These are phyloP conservation scores for Blastomyces emzantsi DNA, from an alignment of 2,329 filamentous ascomycete genomes.

Conservation along the genomic window DNA sequence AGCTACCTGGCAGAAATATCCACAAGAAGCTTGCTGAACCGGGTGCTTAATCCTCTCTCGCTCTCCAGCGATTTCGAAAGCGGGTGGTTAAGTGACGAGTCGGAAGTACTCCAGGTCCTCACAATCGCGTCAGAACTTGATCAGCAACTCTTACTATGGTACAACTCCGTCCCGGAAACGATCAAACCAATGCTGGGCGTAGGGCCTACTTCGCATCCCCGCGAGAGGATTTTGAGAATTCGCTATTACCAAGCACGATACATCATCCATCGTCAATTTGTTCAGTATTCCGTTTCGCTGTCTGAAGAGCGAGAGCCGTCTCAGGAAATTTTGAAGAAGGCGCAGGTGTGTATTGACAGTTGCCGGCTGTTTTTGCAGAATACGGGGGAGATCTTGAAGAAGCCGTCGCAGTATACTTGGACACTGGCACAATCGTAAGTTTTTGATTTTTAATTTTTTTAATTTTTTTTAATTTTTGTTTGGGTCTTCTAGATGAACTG, in stretches of 20 bases:
- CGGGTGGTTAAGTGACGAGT: conserved; percentile 15
- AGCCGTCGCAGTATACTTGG: conserved; percentile 29
- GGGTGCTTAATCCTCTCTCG: conserved; percentile 28
- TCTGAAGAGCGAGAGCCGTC: conserved; percentile 16
- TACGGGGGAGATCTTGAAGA: conserved; percentile 21
- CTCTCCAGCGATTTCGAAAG: conserved; percentile 23
- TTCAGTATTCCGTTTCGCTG: conserved; percentile 23
- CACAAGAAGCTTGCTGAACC: conserved; percentile 26
- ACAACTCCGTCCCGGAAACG: conserved; percentile 26
- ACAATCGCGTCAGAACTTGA: conserved; percentile 21
- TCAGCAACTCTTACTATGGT: conserved; percentile 26
- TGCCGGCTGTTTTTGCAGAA: conserved; percentile 26
- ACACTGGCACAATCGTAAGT: conserved; percentile 28
- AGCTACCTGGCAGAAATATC: conserved; percentile 29
- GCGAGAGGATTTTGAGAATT: conserved; percentile 24
- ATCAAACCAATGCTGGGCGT: conserved; percentile 22
- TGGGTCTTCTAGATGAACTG: too few relatives aligned
- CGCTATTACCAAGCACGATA: conserved; percentile 29
- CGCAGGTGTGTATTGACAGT: conserved; percentile 25
- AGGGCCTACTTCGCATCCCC: conserved; percentile 18
- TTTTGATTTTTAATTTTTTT: background rate
- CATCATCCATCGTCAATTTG: conserved; percentile 29
- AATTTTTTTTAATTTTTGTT: too few relatives aligned
- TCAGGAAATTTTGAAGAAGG: conserved; percentile 23
- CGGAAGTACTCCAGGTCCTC: conserved; percentile 15